A percentile compares a stretch with the other conserved stretches of the same genome.
phyloP scores from a whole-genome alignment of 2,329 filamentous ascomycete species.

The Penicillium palitans region DNA sequence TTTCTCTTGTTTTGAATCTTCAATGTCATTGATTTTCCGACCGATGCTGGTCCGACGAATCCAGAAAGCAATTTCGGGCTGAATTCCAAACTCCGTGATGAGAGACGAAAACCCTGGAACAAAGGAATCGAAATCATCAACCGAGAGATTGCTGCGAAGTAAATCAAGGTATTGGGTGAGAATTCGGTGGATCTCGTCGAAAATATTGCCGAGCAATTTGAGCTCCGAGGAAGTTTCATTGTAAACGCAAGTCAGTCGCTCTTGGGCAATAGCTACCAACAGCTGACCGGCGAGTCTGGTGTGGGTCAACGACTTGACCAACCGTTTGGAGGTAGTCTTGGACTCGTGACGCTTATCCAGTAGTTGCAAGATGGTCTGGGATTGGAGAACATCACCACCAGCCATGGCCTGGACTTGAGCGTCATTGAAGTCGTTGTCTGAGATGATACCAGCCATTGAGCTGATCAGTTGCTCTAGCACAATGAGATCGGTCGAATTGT shows the following conservation, averaged over 20 bases:
- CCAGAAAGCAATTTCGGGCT: constrained; percentile 79
- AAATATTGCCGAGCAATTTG: constrained; percentile 82
- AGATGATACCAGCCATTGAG: constrained; percentile 90
- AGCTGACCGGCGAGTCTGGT: constrained; percentile 77
- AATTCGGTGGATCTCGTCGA: constrained; percentile 86
- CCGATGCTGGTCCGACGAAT: constrained; percentile 74
- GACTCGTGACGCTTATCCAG: constrained; percentile 80
- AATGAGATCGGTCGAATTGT: constrained; percentile 87
- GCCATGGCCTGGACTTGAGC: constrained; percentile 84
- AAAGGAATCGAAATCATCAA: constrained; percentile 72
- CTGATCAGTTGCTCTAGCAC: constrained; percentile 87
- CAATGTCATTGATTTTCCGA: constrained; percentile 56
- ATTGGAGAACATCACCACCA: constrained; percentile 75
- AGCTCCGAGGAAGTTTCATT: constrained; percentile 76
- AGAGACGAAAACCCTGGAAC: constrained; percentile 75
- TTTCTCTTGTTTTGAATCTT: constrained; percentile 35
- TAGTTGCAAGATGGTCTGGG: constrained; percentile 75
- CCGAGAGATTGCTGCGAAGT: constrained; percentile 73
- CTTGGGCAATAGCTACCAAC: constrained; percentile 86
- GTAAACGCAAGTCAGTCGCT: constrained; percentile 83
- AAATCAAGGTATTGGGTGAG: constrained; percentile 87
- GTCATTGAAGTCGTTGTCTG: constrained; percentile 85
- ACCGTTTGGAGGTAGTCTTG: constrained; percentile 70
- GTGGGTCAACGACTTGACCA: constrained; percentile 76
- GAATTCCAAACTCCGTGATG: constrained; percentile 75